Evolutionary conservation across 805 yeast genomes (phyloP).

Genomic region (Metschnikowia kunwiensis): DNA sequence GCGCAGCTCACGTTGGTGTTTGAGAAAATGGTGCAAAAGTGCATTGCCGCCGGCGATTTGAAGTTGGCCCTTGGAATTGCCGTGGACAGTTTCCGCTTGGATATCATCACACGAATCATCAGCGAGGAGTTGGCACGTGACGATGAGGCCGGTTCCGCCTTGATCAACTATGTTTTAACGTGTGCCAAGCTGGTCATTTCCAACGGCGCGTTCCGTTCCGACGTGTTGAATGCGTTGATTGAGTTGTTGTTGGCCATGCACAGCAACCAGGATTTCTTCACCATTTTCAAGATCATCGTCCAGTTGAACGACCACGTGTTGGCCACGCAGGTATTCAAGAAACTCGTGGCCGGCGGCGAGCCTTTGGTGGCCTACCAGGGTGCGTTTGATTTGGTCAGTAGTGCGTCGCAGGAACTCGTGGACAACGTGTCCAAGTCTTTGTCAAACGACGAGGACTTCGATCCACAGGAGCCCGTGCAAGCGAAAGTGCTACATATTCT

Average conservation of each 20-base stretch:
- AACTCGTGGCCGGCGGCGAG: conserved; percentile 50
- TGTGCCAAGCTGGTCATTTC: conserved; percentile 58
- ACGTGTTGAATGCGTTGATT: conserved; percentile 50
- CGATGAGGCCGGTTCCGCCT: conserved; percentile 51
- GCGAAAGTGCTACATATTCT: conserved; percentile 63
- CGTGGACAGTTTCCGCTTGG: conserved; percentile 82
- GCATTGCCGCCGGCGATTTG: conserved; percentile 66
- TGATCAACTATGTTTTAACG: conserved; percentile 72
- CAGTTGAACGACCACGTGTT: conserved; percentile 75
- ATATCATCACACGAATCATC: conserved; percentile 65
- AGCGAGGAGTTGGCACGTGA: conserved; percentile 34
- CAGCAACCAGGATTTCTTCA: conserved; percentile 70
- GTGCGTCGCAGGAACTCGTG: conserved; percentile 87
- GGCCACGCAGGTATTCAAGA: conserved; percentile 67
- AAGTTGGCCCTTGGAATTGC: conserved; percentile 88
- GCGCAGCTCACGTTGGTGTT: conserved; percentile 65
- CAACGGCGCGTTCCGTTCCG: conserved; percentile 16
- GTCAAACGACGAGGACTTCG: conserved; percentile 27
- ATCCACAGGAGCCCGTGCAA: conserved; percentile 22
- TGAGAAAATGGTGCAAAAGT: conserved; percentile 81
- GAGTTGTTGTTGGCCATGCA: conserved; percentile 52
- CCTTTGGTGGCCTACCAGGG: conserved; percentile 78
- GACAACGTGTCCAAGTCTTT: conserved; percentile 49
- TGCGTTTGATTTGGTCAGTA: conserved; percentile 88
- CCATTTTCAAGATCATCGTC: conserved; percentile 80